Conservation (phyloP, 2,329 filamentous ascomycete species). For the Neofusicoccum parvum region DNA sequence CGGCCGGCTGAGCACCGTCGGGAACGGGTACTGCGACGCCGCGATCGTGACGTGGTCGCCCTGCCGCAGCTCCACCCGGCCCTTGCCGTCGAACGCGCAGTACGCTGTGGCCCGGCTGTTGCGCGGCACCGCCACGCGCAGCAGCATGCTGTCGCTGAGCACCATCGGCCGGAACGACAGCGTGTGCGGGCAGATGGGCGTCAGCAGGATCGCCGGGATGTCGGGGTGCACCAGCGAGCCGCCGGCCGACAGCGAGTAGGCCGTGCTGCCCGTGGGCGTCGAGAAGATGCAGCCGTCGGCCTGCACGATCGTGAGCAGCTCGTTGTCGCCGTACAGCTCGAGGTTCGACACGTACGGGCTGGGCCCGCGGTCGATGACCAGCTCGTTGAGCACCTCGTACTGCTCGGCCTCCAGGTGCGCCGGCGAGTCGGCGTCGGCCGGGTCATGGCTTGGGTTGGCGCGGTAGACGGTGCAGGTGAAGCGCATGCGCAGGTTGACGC, state of each 20-base stretch:
- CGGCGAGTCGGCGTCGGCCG: conserved; percentile 42
- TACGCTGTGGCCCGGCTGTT: conserved; percentile 90
- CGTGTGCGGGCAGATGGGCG: conserved; percentile 96
- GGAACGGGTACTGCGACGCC: conserved; percentile 94
- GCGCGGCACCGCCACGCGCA: conserved; percentile 83
- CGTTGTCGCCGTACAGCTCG: conserved; percentile 93
- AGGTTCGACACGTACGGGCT: conserved; percentile 96
- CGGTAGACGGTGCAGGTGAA: conserved; percentile 98
- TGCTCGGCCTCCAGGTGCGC: conserved; percentile 83
- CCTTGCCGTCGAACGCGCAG: conserved; percentile 97
- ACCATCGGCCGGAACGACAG: conserved; percentile 98
- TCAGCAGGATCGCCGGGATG: conserved; percentile 93
- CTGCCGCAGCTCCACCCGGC: conserved; percentile 86
- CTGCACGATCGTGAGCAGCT: conserved; percentile 91
- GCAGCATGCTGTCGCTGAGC: conserved; percentile 87
- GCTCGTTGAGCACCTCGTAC: conserved; percentile 96
- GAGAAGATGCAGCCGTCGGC: conserved; percentile 98
- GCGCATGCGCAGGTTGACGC: conserved; percentile 95
- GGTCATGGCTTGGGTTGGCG: conserved; percentile 45
- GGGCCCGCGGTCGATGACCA: conserved; percentile 96
- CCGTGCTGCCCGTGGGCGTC: conserved; percentile 86
- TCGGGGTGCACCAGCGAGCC: conserved; percentile 95
- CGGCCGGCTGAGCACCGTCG: conserved; percentile 85
- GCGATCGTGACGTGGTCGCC: conserved; percentile 96
- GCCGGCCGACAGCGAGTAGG: conserved; percentile 93